A percentile compares a stretch with the other conserved stretches of the same genome.
phyloP scores from a whole-genome alignment of 2,329 filamentous ascomycete species.

The Aspergillus fructus region DNA sequence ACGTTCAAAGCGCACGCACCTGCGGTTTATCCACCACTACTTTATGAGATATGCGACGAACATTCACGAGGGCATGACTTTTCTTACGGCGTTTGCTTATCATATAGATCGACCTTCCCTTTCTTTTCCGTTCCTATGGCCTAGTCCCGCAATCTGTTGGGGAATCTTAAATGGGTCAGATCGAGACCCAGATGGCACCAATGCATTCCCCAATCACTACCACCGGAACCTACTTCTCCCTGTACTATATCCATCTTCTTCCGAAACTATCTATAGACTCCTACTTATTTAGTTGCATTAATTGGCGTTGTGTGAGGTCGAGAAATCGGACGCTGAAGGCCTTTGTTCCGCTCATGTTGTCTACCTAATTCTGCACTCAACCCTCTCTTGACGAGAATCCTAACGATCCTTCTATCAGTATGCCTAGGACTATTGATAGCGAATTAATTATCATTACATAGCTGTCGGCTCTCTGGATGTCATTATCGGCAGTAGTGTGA shows the following conservation, averaged over 20 bases:
- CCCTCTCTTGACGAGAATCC: not conserved
- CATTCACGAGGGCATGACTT: slow-evolving; percentile 11
- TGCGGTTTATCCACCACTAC: not conserved
- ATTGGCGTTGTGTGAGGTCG: not conserved
- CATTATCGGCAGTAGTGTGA: not conserved
- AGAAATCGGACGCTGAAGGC: not conserved
- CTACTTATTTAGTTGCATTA: slow-evolving; percentile 2
- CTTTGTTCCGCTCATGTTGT: not conserved
- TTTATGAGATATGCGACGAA: slow-evolving; percentile 14
- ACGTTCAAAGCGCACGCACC: not conserved
- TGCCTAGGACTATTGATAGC: not conserved
- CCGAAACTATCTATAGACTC: slow-evolving; percentile 1
- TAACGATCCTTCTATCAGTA: not conserved
- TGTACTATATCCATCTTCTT: slow-evolving; percentile 5
- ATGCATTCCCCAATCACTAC: not conserved
- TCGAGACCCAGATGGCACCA: not conserved
- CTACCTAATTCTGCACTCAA: not conserved
- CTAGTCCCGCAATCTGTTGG: not conserved
- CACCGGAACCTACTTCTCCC: not conserved
- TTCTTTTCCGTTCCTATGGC: not conserved
- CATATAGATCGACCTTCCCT: slow-evolving; percentile 8
- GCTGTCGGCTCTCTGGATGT: not conserved
- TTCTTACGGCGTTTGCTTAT: slow-evolving; percentile 8
- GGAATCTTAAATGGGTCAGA: not conserved
- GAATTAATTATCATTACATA: slow-evolving; percentile 1